These are phyloP conservation scores for Scenedesmus sp. DNA, from an alignment of 163 green algal species.

Conservation along the genomic window DNA sequence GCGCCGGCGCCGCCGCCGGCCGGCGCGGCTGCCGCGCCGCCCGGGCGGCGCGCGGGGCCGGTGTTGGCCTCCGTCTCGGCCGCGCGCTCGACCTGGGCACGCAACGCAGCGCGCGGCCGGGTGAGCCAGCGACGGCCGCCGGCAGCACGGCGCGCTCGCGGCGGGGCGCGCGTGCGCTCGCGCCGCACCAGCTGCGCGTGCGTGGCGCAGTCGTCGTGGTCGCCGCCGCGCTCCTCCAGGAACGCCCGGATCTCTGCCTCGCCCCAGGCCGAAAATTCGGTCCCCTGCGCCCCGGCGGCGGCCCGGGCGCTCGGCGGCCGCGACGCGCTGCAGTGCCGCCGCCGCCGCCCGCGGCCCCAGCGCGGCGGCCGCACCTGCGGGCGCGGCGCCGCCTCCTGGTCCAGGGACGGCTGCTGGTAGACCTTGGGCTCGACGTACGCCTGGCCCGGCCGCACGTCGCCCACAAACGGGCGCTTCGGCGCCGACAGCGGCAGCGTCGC, in stretches of 20 bases:
- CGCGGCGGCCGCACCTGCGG: slow-evolving; percentile 24
- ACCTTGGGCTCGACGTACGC: slow-evolving; percentile 57
- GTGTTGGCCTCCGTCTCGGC: slow-evolving; percentile 76
- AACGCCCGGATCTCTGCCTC: slow-evolving; percentile 59
- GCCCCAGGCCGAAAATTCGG: slow-evolving; percentile 33
- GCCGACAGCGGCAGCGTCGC: slow-evolving; percentile 24
- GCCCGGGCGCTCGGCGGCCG: too few species aligned
- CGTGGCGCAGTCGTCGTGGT: slow-evolving; percentile 72
- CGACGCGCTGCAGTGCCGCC: too few species aligned
- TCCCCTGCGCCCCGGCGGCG: too few species aligned
- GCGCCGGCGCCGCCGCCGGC: too few species aligned
- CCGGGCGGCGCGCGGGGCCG: slow-evolving; percentile 55
- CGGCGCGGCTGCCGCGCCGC: slow-evolving; percentile 18
- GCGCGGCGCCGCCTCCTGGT: not conserved
- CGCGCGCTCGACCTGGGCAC: slow-evolving; percentile 63
- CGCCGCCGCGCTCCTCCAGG: slow-evolving; percentile 80
- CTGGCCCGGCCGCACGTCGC: slow-evolving; percentile 53
- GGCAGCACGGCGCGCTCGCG: too few species aligned
- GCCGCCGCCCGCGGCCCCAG: too few species aligned
- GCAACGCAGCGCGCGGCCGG: not conserved
- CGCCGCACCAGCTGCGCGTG: slow-evolving; percentile 57
- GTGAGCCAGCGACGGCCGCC: not conserved
- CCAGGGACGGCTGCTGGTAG: slow-evolving; percentile 58
- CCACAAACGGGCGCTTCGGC: slow-evolving; percentile 11
- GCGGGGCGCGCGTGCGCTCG: too few species aligned